These are phyloP conservation scores for Juncus effusus DNA, from an alignment of 176 grass and related monocot genomes.

Conservation along the genomic window DNA sequence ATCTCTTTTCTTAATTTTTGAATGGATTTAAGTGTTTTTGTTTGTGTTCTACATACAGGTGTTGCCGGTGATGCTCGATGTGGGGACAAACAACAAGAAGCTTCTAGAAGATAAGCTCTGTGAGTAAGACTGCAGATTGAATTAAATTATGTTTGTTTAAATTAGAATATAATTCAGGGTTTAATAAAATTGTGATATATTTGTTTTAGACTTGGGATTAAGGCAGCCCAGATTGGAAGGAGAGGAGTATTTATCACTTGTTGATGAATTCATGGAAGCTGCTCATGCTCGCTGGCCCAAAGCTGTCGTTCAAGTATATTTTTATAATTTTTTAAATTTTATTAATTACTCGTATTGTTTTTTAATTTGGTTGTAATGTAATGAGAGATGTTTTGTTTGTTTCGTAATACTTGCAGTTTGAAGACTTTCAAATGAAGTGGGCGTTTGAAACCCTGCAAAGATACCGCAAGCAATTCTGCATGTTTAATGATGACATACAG, in stretches of 20 bases:
- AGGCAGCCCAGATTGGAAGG: constrained; percentile 89
- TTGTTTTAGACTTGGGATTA: constrained; percentile 85
- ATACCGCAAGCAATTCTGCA: constrained; percentile 84
- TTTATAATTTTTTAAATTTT: constrained; percentile 17
- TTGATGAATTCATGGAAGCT: constrained; percentile 99
- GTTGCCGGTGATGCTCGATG: constrained; percentile 95
- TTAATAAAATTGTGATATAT: background rate
- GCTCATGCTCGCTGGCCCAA: constrained; percentile 87
- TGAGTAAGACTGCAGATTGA: constrained; percentile 47
- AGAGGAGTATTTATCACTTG: constrained; percentile 81
- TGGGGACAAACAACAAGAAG: constrained; percentile 88
- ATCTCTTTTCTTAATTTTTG: background rate
- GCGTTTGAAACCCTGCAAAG: constrained; percentile 94
- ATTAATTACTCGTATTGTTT: background rate
- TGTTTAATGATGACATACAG: constrained; percentile 95
- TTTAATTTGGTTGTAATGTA: background rate
- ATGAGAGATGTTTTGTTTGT: constrained; percentile 9
- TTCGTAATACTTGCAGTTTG: constrained; percentile 56
- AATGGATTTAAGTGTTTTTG: background rate
- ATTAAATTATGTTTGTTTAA: background rate
- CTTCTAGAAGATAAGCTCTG: constrained; percentile 95
- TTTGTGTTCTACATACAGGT: constrained; percentile 37
- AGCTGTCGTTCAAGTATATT: constrained; percentile 81
- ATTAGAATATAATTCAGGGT: background rate
- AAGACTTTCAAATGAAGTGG: constrained; percentile 99